Evolutionary conservation across 805 yeast species (phyloP).

Genomic region (Candida adriatica): DNA sequence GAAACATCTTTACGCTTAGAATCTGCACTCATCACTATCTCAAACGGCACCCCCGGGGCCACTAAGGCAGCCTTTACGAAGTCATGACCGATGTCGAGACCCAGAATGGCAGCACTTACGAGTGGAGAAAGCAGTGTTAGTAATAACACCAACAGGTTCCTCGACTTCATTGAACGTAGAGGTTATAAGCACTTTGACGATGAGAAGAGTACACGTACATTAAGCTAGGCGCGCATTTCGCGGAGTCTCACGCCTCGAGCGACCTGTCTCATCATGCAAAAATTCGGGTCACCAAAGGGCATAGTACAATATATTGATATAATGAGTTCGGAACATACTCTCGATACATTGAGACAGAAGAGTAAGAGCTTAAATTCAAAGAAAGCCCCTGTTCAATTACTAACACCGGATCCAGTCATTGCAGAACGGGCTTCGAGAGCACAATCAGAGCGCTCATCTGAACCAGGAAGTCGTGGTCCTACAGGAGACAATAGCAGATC

Average conservation of each 20-base stretch:
- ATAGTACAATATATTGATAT: too few species aligned
- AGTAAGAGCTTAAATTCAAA: constrained; percentile 19
- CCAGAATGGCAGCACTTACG: constrained; percentile 60
- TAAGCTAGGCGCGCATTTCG: too few species aligned
- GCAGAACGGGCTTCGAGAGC: constrained; percentile 1
- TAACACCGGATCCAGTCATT: too few species aligned
- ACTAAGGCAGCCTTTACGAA: constrained; percentile 80
- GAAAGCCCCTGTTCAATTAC: too few species aligned
- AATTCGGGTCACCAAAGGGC: too few species aligned
- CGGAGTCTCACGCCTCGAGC: too few species aligned
- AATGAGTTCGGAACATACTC: constrained; percentile 19
- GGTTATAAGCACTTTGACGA: too few species aligned
- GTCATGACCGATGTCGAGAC: constrained; percentile 86
- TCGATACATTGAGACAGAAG: constrained; percentile 21
- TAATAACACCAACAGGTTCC: not conserved
- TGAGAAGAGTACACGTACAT: too few species aligned
- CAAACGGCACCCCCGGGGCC: constrained; percentile 87
- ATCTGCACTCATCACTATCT: constrained; percentile 82
- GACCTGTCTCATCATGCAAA: too few species aligned
- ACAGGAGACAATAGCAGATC: constrained; percentile 5
- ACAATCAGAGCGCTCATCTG: too few species aligned
- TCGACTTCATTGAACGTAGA: too few species aligned
- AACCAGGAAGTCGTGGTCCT: too few species aligned
- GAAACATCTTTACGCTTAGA: constrained; percentile 85
- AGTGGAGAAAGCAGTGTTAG: not conserved